These are phyloP conservation scores for Benincasa hispida DNA, from an alignment of 306 rosid species.

Conservation along the genomic window DNA sequence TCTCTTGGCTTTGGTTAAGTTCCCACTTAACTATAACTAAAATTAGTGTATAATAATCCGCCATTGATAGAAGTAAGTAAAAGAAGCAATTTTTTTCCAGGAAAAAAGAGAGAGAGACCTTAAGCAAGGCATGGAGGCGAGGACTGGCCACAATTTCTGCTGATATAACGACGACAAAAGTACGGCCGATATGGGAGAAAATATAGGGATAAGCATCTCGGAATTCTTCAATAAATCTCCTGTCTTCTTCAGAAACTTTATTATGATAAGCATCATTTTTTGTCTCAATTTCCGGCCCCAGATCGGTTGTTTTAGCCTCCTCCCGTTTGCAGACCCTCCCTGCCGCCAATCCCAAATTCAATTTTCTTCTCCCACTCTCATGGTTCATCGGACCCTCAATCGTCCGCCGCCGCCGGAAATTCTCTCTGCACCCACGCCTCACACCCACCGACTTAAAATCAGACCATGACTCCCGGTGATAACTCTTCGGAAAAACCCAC, in stretches of 20 bases:
- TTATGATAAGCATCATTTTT: neutral
- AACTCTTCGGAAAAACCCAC: neutral
- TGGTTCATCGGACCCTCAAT: neutral
- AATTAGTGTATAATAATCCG: neutral
- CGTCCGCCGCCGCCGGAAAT: neutral
- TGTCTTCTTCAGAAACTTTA: constrained; percentile 31
- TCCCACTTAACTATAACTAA: neutral
- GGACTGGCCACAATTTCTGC: constrained; percentile 21
- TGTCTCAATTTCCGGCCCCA: neutral
- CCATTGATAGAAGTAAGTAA: neutral
- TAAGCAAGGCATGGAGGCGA: constrained; percentile 5
- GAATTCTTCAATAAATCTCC: constrained; percentile 32
- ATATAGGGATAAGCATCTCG: constrained; percentile 64
- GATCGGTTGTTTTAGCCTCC: neutral
- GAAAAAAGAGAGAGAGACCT: neutral
- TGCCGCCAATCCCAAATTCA: neutral
- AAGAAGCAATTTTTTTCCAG: neutral
- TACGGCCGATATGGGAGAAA: constrained; percentile 26
- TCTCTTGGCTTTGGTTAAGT: neutral
- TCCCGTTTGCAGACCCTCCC: neutral
- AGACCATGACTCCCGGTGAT: neutral
- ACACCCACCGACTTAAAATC: neutral
- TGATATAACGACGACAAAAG: constrained; percentile 44
- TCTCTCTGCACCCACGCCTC: neutral
- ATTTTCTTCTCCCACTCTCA: neutral